Percentiles rank a stretch among this genome's conserved stretches.
Evolutionary conservation across 805 yeast genomes (phyloP).

Genomic region (Saturnispora diversa): DNA sequence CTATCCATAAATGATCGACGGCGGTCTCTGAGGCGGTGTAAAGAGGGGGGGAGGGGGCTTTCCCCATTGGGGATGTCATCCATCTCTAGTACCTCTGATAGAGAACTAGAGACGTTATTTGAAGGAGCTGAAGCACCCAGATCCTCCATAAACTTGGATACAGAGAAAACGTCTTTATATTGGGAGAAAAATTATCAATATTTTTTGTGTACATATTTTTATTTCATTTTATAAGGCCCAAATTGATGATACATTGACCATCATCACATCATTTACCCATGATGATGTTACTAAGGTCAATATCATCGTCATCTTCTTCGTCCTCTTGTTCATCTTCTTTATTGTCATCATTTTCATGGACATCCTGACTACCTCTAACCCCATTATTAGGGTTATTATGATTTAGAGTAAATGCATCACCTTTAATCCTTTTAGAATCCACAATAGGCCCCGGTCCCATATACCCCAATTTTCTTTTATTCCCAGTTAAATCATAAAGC

Average conservation of each 20-base stretch:
- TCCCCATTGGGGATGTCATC: not conserved
- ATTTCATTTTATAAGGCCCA: no score
- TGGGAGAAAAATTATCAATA: no score
- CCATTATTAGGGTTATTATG: not conserved
- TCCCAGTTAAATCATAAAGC: no score
- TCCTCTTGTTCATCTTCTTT: conserved; percentile 4
- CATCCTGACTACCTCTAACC: conserved; percentile 7
- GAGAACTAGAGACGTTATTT: no score
- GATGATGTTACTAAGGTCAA: conserved; percentile 6
- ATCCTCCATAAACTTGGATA: conserved; percentile 3
- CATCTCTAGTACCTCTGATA: not conserved
- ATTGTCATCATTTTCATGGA: conserved; percentile 1
- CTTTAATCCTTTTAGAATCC: no score
- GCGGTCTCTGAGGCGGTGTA: not conserved
- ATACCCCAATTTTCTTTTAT: not conserved
- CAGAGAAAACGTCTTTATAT: no score
- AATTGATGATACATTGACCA: not conserved
- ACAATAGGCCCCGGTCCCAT: no score
- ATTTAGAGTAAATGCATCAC: no score
- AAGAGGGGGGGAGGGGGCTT: not conserved
- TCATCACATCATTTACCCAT: conserved; percentile 5
- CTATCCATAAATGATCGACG: conserved; percentile 6
- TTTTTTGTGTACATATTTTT: no score
- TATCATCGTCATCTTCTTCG: conserved; percentile 1
- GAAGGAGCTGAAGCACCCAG: not conserved